Evolutionary conservation across 805 yeast species (phyloP).

Genomic region (Wickerhamomyces mucosus): DNA sequence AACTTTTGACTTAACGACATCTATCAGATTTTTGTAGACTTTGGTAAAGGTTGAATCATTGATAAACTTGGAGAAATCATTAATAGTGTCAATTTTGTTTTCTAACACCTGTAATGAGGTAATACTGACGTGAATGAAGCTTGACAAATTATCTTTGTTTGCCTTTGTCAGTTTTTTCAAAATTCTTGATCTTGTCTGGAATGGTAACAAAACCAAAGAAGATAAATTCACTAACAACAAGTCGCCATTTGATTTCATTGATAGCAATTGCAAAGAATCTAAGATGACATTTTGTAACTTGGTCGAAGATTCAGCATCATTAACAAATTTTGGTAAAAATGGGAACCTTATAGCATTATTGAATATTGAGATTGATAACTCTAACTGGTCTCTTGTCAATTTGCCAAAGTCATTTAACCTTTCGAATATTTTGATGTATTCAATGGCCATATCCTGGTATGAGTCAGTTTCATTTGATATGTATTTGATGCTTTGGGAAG

Average conservation of each 20-base stretch:
- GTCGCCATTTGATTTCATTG: conserved; percentile 29
- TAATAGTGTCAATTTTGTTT: conserved; percentile 23
- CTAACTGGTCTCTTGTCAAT: conserved; percentile 28
- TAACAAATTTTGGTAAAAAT: conserved; percentile 45
- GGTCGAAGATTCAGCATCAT: conserved; percentile 50
- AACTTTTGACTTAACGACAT: conserved; percentile 37
- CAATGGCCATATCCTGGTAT: conserved; percentile 54
- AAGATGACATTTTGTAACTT: conserved; percentile 54
- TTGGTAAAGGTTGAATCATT: conserved; percentile 36
- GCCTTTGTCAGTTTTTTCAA: conserved; percentile 40
- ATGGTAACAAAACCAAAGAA: conserved; percentile 46
- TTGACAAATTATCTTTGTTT: conserved; percentile 38
- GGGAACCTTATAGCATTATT: conserved; percentile 67
- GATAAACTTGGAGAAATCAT: conserved; percentile 27
- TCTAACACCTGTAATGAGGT: conserved; percentile 33
- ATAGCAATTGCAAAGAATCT: conserved; percentile 30
- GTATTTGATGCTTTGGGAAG: conserved; percentile 33
- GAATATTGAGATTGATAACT: conserved; percentile 45
- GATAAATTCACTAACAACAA: conserved; percentile 44
- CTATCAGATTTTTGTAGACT: conserved; percentile 40
- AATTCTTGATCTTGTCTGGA: conserved; percentile 48
- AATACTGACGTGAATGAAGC: conserved; percentile 53
- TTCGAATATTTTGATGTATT: conserved; percentile 44
- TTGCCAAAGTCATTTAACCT: conserved; percentile 31
- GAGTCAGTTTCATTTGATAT: conserved; percentile 26